Conservation (phyloP, 169 alveolate genomes). For the Plasmodium adleri region DNA sequence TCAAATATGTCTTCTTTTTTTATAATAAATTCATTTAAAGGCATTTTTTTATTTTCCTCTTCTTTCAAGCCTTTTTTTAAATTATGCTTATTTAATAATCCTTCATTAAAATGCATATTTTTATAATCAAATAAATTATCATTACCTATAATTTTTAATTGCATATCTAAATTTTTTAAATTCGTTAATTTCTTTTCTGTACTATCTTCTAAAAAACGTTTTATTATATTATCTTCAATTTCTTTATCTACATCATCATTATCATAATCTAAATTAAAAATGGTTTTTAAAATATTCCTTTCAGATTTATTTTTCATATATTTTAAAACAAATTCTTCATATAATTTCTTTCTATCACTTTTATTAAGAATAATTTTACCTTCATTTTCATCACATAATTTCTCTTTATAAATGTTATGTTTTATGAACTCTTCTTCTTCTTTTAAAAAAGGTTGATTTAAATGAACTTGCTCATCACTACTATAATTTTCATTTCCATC, state of each 20-base stretch:
- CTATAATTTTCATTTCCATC: not conserved
- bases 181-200: conserved; percentile 21
- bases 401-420: conserved; percentile 14
- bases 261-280: conserved; percentile 45
- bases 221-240: conserved; percentile 57
- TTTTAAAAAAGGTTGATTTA: not conserved
- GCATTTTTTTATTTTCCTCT: conserved; percentile 1
- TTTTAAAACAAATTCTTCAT: conserved; percentile 70
- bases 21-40: conserved; percentile 9
- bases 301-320: conserved; percentile 62
- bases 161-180: conserved; percentile 12
- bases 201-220: conserved; percentile 56
- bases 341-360: conserved; percentile 29
- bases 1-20: conserved; percentile 53
- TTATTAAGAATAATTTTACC: conserved; percentile 4
- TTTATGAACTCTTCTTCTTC: not conserved
- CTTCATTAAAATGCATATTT: conserved; percentile 20
- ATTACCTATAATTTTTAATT: conserved; percentile 23
- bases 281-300: conserved; percentile 38
- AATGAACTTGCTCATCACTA: not conserved
- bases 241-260: conserved; percentile 35
- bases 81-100: conserved; percentile 9
- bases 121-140: conserved; percentile 60
- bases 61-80: conserved; percentile 1
- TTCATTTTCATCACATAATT: conserved; percentile 10